Evolutionary conservation across 345 rosid species (phyloP), one percentile per base, ranked within the genome.

Genomic region (Populus davidiana): DNA sequence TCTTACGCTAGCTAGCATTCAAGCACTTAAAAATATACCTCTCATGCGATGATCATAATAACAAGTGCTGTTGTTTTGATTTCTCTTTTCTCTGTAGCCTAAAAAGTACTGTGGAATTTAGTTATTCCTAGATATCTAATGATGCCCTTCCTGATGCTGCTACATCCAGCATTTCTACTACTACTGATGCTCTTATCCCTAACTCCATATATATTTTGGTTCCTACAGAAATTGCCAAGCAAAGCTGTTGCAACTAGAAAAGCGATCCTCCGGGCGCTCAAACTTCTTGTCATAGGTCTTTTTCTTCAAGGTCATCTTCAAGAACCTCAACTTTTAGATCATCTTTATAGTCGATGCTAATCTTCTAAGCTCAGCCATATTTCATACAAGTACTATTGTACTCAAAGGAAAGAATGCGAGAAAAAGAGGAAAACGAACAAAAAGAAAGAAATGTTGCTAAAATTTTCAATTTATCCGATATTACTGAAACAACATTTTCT

Each of bases 281-380:
- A 91, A 81, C 90, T 94, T 75, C 75, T 94, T 0, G 6, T 78
- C 6, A 76, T 92, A 62, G 97, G 98, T 67, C 79, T 92, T 77
- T 86, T 94, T 77, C 92, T 94, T 67, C 98, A 94, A 94, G 98
- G 98, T 90, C 7, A 9, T 59, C 31, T 70, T 44, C 63, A 47
- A 63, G 23, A 69, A 12, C 67, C 25, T 13, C 43, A 62, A 5
- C 36, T 64, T 18, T 25, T 27, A 43, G 29, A 39, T 43, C 59
- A 16, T 59, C 18, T n/a, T n/a, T 6, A 54, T 54, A 23, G 29
- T 72, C n/a, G 23, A 72, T 3, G 13, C 52, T n/a, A 25, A 8
- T 69, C 14, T 14, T 44, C 25, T 54, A 33, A 6, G 38, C 17
- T 65, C 36, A 17, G 69, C 44, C 11, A 39, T 27, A 38, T 39